These are phyloP conservation scores for Cucurbita argyrosperma DNA, from an alignment of 306 rosid genomes.

Conservation along the genomic window DNA sequence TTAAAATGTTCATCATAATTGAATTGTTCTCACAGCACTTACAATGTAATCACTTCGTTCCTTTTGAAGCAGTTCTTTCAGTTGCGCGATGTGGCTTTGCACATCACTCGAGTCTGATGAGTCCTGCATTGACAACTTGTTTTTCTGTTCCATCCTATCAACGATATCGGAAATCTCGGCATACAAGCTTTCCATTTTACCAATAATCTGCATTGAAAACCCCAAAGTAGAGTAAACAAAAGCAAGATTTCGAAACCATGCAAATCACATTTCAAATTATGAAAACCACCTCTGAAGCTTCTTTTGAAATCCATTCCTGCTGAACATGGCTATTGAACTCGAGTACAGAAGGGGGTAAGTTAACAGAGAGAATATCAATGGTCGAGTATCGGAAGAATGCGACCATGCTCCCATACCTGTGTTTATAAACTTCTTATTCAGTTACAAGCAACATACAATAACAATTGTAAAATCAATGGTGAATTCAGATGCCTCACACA, in stretches of 20 bases:
- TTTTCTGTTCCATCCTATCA: constrained; percentile 46
- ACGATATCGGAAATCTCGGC: constrained; percentile 61
- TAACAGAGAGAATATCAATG: constrained; percentile 76
- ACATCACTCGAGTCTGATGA: constrained; percentile 30
- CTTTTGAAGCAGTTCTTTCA: constrained; percentile 54
- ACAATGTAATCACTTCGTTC: constrained; percentile 70
- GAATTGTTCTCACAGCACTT: constrained; percentile 16
- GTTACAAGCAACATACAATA: constrained; percentile 1
- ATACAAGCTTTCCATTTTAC: constrained; percentile 60
- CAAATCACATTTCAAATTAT: constrained; percentile 2
- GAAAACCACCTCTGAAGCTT: constrained; percentile 60
- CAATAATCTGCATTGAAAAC: constrained; percentile 33
- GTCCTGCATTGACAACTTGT: constrained; percentile 27
- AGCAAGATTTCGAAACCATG: constrained; percentile 1
- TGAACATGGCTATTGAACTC: constrained; percentile 55
- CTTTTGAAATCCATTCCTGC: constrained; percentile 63
- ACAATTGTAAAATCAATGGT: constrained; percentile 1
- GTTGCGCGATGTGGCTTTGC: constrained; percentile 37
- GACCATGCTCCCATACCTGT: constrained; percentile 92
- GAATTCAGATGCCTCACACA: constrained; percentile 14
- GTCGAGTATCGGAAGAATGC: constrained; percentile 90
- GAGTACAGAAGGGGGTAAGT: constrained; percentile 68
- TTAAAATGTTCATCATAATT: background rate
- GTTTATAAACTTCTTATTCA: constrained; percentile 6
- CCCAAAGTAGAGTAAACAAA: background rate